Conservation (phyloP, 1,284 basidiomycete species). For the Rhodotorula glutinis region DNA sequence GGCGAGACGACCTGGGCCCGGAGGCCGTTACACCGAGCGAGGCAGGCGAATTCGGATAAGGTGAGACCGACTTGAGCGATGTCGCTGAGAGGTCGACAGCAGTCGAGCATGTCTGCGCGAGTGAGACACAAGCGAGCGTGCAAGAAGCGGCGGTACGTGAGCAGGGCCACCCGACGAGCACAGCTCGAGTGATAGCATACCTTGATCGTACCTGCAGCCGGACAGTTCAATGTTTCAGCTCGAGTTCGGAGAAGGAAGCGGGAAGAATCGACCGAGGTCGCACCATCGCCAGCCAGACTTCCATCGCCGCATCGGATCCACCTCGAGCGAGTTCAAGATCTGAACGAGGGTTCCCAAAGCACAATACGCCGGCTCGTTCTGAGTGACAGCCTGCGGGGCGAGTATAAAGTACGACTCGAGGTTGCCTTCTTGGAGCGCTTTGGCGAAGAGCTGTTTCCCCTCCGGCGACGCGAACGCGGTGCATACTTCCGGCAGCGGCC, state of each 20-base stretch:
- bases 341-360: slow-evolving; percentile 41
- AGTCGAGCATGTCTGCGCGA: slow-evolving; percentile 38
- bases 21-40: slow-evolving; percentile 43
- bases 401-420: slow-evolving; percentile 43
- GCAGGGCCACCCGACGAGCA: no score
- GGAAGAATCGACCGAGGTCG: background rate
- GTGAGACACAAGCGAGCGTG: no score
- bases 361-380: slow-evolving; percentile 43
- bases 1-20: slow-evolving; percentile 11
- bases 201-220: slow-evolving; percentile 38
- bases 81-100: slow-evolving; percentile 40
- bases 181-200: background rate
- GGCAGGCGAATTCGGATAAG: slow-evolving; percentile 43
- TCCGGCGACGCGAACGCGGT: slow-evolving; percentile 34
- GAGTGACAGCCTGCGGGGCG: slow-evolving; percentile 36
- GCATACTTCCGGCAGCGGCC: slow-evolving; percentile 39
- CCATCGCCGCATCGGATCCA: slow-evolving; percentile 42
- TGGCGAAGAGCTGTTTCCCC: slow-evolving; percentile 39
- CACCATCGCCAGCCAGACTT: slow-evolving; percentile 41
- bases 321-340: slow-evolving; percentile 43
- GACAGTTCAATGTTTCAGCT: background rate
- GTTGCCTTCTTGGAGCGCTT: slow-evolving; percentile 35
- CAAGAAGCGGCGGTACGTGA: no score
- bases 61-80: slow-evolving; percentile 41
- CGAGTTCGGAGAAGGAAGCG: background rate